Base-by-base conservation (phyloP, 1,139 yeast genomes). In the Kodamaea derodonti region DNA sequence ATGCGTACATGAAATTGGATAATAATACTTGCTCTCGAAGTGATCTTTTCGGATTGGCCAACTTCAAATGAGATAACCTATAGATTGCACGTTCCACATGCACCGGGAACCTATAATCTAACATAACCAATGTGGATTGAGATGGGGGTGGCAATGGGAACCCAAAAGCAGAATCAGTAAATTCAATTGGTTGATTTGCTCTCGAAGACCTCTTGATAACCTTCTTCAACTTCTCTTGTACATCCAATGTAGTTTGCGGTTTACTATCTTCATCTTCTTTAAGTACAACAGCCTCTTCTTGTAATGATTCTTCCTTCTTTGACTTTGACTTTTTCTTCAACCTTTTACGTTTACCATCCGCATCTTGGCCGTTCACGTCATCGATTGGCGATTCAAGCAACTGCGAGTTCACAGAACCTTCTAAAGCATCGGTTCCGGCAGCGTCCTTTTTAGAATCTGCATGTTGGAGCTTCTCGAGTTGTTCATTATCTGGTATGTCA, bases 1-100 rank as follows among this genome's bases (percentile, higher is more conserved):
- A 92, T 0, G 97, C 94, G 56, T 92, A 92, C 98, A 92, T 92
- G 72, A 92, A 92, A 57, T 94, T 94, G 38, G 96, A 86, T 45
- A 92, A 62, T 33, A 92, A 60, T 2, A 92, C 98, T 56, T 92
- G 98, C 54, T 94, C 97, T 24, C 90, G 72, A 41, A 92, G 65
- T 14, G 95, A 95, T 38, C 97, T 68, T 52, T 87, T 84, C 1
- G 97, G 94, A 54, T 94, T 95, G 27, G 97, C 96, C 46, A 92
- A 69, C 58, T 92, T 92, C 55, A 92, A 65, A 59, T 92, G 98
- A 29, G 95, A 84, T 41, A 94, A 69, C 39, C 98, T 69, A 57
- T 92, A 92, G 36, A 94, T 85, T 1, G 98, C 97, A 30, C 98
- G 72, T 59, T 94, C 98, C 30, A 92, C 95, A 56, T 90, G 96